Evolutionary conservation across 352 stramenopile species (phyloP), one percentile per base, ranked within the genome.

Genomic region (Pythium aristosporum): DNA sequence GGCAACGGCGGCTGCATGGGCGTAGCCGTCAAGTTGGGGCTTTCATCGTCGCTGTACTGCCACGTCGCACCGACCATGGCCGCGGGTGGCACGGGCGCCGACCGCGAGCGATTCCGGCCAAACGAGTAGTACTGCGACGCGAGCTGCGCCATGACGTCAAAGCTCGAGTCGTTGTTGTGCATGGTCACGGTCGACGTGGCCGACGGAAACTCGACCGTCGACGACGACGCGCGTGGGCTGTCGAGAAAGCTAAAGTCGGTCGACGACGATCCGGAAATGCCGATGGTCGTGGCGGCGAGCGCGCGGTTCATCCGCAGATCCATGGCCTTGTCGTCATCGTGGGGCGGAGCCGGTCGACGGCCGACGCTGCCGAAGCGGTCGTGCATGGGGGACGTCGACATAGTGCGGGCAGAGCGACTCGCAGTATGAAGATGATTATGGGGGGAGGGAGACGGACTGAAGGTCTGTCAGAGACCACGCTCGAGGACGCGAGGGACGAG

Each of bases 81-180:
- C n/a, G 83, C 75, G 23, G 83, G 80, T 28, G 84, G 77, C 28
- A 92, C 87, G 18, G 80, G 83, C 23, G 81, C 83, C 57, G 81
- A 92, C 52, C 77, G 83, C 56, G 81, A 89, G 34, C 83, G 84
- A 67, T 85, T 91, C 53, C 80, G 80, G 43, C 78, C 86, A 50
- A 80, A 69, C 32, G 75, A 75, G 70, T 92, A 93, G 52, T 93
- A 93, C 68, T 92, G 83, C 39, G 80, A 92, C 39, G 85, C 85
- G 36, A 93, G 61, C 67, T 93, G 85, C 48, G 85, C 82, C 82
- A 93, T 91, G 34, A 93, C 80, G 62, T 93, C 85, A 67, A 92
- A 81, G 46, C 56, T 54, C 46, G 56, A 63, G 56, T 63, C 56
- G 60, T 86, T 80, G 41, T 61, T 63, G 49, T 67, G 70, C 69